Evolutionary conservation across 169 alveolate species (phyloP), one percentile per base, ranked within the genome.

Genomic region (Babesia gibsoni): DNA sequence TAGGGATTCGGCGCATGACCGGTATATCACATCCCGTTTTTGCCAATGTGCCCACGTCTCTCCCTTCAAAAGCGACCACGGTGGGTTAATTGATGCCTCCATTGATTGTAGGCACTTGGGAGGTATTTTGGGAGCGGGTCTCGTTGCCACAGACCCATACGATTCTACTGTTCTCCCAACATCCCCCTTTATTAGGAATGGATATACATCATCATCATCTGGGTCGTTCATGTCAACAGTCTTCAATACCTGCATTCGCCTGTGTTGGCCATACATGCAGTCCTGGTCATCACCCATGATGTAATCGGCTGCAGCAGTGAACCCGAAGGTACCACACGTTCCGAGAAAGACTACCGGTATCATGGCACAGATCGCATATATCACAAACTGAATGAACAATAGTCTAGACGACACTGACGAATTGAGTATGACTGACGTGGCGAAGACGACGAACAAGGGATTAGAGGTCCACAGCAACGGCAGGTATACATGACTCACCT

Each of bases 41-140:
- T 61, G 72, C 72, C 72, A 61, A n/a, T 61, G 25, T 16, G 72
- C 25, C 72, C 72, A 61, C 72, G 46, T 12, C 27, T 41, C 72
- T 0, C 72, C 72, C 6, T 29, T 43, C 5, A 61, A 32, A 0
- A 43, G 46, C 12, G 59, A 7, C 72, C 72, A 61, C 32, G 42
- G 72, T 10, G 72, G 27, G 20, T 9, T 61, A 35, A 30, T 3
- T 30, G 61, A 32, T 14, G 35, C 49, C 1, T 35, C 18, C 3
- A 49, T 36, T 6, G 12, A 7, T 10, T 50, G 4, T 9, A 50
- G 1, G 12, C 1, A 4, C 5, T 9, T 6, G 0, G 9, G 25
- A 6, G 9, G 9, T 9, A 50, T n/a, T 20, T 50, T 10, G 2
- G 59, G 30, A 1, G 33, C 39, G 12, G 59, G 37, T 9, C 59